Base-by-base conservation (phyloP, 2,329 filamentous ascomycete species). In the Penicillium thymicola region DNA sequence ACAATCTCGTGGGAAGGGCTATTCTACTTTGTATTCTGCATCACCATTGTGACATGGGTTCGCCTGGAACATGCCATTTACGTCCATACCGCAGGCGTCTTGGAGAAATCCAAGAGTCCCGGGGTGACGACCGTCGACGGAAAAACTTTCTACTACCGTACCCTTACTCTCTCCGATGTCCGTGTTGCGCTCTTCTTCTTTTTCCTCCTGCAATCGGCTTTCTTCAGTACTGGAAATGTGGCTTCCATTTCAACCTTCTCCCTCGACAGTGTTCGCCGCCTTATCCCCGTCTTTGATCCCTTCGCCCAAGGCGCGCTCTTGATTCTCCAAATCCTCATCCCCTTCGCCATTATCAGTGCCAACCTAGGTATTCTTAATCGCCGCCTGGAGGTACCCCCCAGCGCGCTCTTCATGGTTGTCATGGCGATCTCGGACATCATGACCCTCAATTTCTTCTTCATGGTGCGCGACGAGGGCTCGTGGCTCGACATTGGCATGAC, bases 401-500 rank as follows among this genome's bases (percentile, higher is more conserved):
- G 89, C 38, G 90, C 92, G 6, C 78, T 99, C 4, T 97, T 97
- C 76, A 97, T 97, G 88, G 79, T 93, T 2, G 92, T 96, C 49
- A 96, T 97, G 85, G 89, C 89, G 0, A 85, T 95, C 50, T 92
- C 89, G 59, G 94, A 99, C 71, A 85, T 96, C 48, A 81, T 97
- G 71, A 97, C 94, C 4, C 81, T 99, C 51, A 90, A 94, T 67
- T 99, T 99, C 79, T 99, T 99, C 77, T 99, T 90, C 86, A 90
- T 96, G 67, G 94, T 99, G 44, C 89, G 89, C 68, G 94, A 99
- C 66, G 94, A 99, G 72, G 94, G 94, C 0, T 94, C 89, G 23
- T 99, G 94, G 94, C 77, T 99, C 58, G 94, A 99, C 71, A 99
- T 99, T 70, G 94, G 94, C 32, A 96, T 91, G 28, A 97, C 91